These are phyloP conservation scores for Boeremia exigua DNA, from an alignment of 2,329 filamentous ascomycete genomes.

Conservation along the genomic window DNA sequence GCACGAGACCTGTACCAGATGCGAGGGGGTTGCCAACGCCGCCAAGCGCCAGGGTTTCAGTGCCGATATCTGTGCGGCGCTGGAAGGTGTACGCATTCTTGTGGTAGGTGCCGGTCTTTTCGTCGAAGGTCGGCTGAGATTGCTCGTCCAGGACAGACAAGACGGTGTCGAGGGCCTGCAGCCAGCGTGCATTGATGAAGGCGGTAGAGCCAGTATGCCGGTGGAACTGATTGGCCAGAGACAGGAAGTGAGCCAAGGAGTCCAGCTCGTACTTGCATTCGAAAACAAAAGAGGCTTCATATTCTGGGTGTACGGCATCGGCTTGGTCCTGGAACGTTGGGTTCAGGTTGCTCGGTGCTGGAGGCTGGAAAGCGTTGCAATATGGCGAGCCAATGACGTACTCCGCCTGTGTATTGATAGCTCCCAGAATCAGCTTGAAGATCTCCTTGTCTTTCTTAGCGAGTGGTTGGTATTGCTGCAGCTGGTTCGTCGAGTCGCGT, in stretches of 20 bases:
- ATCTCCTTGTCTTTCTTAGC: conserved; percentile 82
- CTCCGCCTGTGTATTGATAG: conserved; percentile 94
- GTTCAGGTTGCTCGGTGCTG: conserved; percentile 77
- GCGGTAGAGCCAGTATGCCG: conserved; percentile 77
- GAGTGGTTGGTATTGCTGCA: conserved; percentile 86
- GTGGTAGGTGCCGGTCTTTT: conserved; percentile 66
- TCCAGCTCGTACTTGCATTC: conserved; percentile 99
- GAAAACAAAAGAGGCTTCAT: conserved; percentile 85
- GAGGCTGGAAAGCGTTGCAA: conserved; percentile 98
- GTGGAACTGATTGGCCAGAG: conserved; percentile 85
- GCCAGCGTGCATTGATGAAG: conserved; percentile 82
- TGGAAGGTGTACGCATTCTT: conserved; percentile 88
- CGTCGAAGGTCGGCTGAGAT: conserved; percentile 79
- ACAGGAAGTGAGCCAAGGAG: conserved; percentile 89
- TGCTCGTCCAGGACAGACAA: conserved; percentile 79
- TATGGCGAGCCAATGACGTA: conserved; percentile 95
- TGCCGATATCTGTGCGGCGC: conserved; percentile 78
- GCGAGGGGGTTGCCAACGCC: conserved; percentile 94
- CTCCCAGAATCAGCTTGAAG: conserved; percentile 81
- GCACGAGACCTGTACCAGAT: conserved; percentile 79
- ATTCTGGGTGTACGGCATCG: conserved; percentile 83
- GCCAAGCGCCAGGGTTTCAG: conserved; percentile 82
- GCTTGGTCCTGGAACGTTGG: conserved; percentile 79
- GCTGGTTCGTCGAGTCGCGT: conserved; percentile 90
- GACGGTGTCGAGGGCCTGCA: conserved; percentile 75